phyloP scores from a whole-genome alignment of 2,329 filamentous ascomycete species.

The Huntiella moniliformis region DNA sequence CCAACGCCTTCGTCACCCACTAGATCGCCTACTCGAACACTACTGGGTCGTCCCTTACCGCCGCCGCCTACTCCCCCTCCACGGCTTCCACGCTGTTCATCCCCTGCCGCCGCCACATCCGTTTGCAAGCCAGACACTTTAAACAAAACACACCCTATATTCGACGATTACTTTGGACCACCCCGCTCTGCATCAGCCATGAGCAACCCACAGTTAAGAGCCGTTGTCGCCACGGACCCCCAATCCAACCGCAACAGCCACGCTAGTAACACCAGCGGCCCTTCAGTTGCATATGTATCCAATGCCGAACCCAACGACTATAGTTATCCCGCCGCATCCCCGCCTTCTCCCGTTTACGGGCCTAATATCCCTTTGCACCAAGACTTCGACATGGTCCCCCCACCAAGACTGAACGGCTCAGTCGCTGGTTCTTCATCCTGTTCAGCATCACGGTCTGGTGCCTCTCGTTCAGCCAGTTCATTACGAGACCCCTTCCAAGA shows the following conservation, averaged over 20 bases:
- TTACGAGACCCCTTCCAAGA: constrained; percentile 10
- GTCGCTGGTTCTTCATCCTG: background rate
- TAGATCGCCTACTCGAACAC: background rate
- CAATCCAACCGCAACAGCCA: constrained; percentile 3
- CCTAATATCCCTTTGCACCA: constrained; percentile 8
- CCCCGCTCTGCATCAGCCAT: background rate
- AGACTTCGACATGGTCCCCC: constrained; percentile 7
- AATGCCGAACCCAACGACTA: constrained; percentile 5
- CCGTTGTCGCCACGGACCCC: background rate
- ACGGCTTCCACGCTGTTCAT: background rate
- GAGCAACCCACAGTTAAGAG: background rate
- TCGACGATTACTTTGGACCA: background rate
- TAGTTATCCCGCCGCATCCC: background rate
- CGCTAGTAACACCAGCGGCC: background rate
- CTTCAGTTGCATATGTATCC: background rate
- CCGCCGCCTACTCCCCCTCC: background rate
- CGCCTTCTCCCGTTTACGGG: constrained; percentile 5
- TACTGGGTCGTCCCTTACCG: background rate
- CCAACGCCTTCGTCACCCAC: background rate
- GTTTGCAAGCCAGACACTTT: too few species aligned
- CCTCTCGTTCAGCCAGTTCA: constrained; percentile 6
- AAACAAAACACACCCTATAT: too few species aligned
- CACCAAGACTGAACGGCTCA: constrained; percentile 1
- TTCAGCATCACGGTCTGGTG: constrained; percentile 1
- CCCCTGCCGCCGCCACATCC: background rate